Percentiles rank a stretch among this genome's conserved stretches.
Conservation (phyloP, 805 yeast genomes). For the Yamadazyma sp. region DNA sequence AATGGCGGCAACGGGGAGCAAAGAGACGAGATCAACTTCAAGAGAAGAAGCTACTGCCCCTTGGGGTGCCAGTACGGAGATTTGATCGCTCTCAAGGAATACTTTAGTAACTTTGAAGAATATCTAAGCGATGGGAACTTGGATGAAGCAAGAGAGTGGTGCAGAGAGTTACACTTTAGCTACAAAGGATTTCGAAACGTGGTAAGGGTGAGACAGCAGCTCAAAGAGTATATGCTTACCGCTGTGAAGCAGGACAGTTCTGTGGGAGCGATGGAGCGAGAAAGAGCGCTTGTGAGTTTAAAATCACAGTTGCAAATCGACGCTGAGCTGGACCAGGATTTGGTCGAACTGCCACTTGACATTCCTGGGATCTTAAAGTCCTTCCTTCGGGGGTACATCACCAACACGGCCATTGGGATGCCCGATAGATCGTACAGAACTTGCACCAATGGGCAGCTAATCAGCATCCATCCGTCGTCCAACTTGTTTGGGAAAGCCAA, state of each 20-base stretch:
- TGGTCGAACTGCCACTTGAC: constrained; percentile 38
- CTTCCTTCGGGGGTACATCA: constrained; percentile 79
- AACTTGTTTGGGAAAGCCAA: constrained; percentile 72
- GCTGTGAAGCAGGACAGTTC: constrained; percentile 44
- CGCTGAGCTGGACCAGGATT: constrained; percentile 23
- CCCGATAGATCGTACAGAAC: constrained; percentile 94
- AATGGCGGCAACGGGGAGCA: constrained; percentile 55
- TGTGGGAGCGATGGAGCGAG: constrained; percentile 25
- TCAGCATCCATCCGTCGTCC: constrained; percentile 90
- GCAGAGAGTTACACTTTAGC: constrained; percentile 73
- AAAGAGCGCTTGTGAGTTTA: constrained; percentile 25
- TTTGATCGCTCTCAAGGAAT: constrained; percentile 75
- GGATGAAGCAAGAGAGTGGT: constrained; percentile 75
- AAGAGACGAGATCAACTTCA: constrained; percentile 82
- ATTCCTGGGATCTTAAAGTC: constrained; percentile 66
- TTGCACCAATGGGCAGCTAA: constrained; percentile 75
- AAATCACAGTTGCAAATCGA: constrained; percentile 28
- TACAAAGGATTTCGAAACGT: constrained; percentile 81
- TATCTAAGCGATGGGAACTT: constrained; percentile 28
- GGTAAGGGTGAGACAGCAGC: constrained; percentile 69
- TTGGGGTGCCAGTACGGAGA: constrained; percentile 81
- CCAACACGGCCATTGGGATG: constrained; percentile 89
- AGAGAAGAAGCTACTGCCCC: constrained; percentile 65
- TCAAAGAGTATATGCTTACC: constrained; percentile 62
- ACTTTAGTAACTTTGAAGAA: constrained; percentile 54